phyloP scores from a whole-genome alignment of 129 eudicot species.

The Flaveria brownii region DNA sequence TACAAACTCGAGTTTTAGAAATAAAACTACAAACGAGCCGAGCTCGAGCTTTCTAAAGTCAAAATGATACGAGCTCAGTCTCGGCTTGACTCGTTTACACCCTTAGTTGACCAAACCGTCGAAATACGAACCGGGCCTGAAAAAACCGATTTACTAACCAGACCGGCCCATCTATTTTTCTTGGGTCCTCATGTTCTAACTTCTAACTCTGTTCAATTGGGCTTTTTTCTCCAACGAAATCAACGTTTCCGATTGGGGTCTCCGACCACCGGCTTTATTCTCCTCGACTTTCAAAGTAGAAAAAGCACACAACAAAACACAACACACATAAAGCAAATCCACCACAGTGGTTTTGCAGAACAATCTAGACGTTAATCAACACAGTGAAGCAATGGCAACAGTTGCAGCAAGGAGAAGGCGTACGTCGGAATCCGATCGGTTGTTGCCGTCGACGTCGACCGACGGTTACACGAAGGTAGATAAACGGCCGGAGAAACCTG shows the following conservation, averaged over 20 bases:
- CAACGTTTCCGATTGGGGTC: conserved; percentile 10
- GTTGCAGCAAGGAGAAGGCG: conserved; percentile 64
- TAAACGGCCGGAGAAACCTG: conserved; percentile 50
- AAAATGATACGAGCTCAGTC: too few relatives aligned
- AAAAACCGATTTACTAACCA: too few relatives aligned
- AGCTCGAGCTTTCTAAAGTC: too few relatives aligned
- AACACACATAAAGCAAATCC: conserved; percentile 23
- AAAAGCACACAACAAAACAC: background rate
- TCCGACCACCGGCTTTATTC: conserved; percentile 22
- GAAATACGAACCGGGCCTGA: too few relatives aligned
- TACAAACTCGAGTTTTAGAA: too few relatives aligned
- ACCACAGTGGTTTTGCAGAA: conserved; percentile 8
- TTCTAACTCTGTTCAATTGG: background rate
- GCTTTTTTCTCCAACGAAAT: background rate
- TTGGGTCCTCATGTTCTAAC: background rate
- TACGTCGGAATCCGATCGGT: conserved; percentile 45
- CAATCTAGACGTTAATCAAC: background rate
- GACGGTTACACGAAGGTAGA: conserved; percentile 58
- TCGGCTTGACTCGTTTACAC: too few relatives aligned
- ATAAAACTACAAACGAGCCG: too few relatives aligned
- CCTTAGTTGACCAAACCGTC: too few relatives aligned
- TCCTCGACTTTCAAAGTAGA: background rate
- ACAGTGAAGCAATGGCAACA: conserved; percentile 31
- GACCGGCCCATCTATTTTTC: background rate
- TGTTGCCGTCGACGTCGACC: conserved; percentile 46